Base-by-base conservation (phyloP, 177 flowering plant species). In the Viscum album region DNA sequence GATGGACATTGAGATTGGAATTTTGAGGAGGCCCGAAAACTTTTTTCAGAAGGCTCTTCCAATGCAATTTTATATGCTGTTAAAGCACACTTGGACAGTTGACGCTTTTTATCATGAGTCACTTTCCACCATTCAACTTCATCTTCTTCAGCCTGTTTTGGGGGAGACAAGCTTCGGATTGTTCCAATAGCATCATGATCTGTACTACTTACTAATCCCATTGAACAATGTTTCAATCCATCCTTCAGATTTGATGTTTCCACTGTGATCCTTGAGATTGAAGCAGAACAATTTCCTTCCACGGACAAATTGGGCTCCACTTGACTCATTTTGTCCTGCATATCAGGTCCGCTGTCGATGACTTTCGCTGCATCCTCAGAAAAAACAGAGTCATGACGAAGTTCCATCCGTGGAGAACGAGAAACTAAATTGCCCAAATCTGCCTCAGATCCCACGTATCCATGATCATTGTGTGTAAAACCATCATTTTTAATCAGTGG, bases 151-250 rank as follows among this genome's bases (percentile, higher is more conserved):
- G 21, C 24, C 21, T 45, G 52, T 45, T 21, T 21, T 35, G 61
- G 68, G n/a, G 61, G 66, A 45, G 24, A 45, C 15, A 39, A 8
- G 17, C 12, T 17, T 8, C 45, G 8, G 45, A 24, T 19, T 45
- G 64, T 21, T 65, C 21, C 58, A 66, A 31, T 66, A 28, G 68
- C 36, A 24, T 59, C 31, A 28, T 64, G 61, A 30, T 34, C 69
- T 33, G 54, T 71, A 69, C 64, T 66, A 70, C 35, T 34, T 28
- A 41, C 31, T 32, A 71, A 33, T 47, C 37, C 75, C 13, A 50
- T 31, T 24, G 71, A 69, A 66, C 72, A 68, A 52, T 67, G 78
- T 62, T 71, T 71, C 30, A 73, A 67, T 34, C 76, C 77, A 65
- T 70, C 70, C 61, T 67, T 66, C 17, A 64, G 52, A 67, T 31